These are phyloP conservation scores for Saccharomycopsis selenospora DNA, from an alignment of 805 yeast species.

Conservation along the genomic window DNA sequence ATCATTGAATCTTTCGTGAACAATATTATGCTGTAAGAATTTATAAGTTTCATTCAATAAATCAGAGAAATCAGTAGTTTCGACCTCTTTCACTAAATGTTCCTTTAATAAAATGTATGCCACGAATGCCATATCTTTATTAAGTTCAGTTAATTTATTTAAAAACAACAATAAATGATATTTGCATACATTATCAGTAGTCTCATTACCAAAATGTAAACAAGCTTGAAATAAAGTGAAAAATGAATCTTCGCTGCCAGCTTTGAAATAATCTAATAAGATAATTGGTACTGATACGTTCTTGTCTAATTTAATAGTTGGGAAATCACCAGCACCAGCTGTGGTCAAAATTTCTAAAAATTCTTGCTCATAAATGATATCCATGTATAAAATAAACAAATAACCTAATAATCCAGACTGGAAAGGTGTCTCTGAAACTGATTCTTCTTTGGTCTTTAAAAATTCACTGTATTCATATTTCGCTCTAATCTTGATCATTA, in stretches of 20 bases:
- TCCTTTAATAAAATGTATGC: slow-evolving; percentile 9
- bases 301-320: background rate
- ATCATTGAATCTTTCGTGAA: slow-evolving; percentile 5
- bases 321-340: background rate
- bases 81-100: slow-evolving; percentile 12
- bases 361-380: background rate
- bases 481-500: slow-evolving; percentile 35
- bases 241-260: slow-evolving; percentile 11
- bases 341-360: background rate
- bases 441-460: background rate
- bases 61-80: slow-evolving; percentile 11
- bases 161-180: slow-evolving; percentile 9
- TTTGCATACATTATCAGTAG: slow-evolving; percentile 8
- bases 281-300: slow-evolving; percentile 8
- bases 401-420: background rate
- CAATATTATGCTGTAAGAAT: background rate
- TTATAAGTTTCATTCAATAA: slow-evolving; percentile 8
- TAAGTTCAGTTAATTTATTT: slow-evolving; percentile 7
- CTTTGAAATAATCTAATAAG: slow-evolving; percentile 11
- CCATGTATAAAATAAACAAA: background rate
- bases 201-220: slow-evolving; percentile 5
- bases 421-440: background rate
- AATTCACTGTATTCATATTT: slow-evolving; percentile 4
- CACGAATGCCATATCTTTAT: slow-evolving; percentile 14
- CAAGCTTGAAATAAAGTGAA: slow-evolving; percentile 11